phyloP scores from a whole-genome alignment of 768 basidiomycete genomes.

The Rhizopogon rudus region DNA sequence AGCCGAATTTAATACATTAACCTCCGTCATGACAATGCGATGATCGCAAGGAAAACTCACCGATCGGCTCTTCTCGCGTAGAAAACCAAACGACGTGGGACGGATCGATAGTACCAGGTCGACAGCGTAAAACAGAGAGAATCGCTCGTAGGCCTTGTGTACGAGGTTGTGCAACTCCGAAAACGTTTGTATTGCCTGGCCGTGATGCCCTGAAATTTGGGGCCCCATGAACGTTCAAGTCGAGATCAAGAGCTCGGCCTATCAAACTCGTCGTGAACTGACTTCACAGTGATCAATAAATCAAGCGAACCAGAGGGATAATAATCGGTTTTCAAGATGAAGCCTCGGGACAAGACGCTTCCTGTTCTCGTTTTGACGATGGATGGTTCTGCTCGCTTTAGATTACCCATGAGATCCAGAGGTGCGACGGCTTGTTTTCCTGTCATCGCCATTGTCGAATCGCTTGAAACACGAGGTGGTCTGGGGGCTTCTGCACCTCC shows the following conservation, averaged over 20 bases:
- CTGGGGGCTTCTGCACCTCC: not conserved
- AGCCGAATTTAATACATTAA: not conserved
- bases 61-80: conserved; percentile 92
- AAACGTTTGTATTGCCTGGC: conserved; percentile 80
- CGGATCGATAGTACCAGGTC: conserved; percentile 56
- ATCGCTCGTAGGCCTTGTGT: conserved; percentile 89
- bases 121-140: conserved; percentile 74
- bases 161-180: conserved; percentile 93
- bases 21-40: not conserved
- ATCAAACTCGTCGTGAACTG: conserved; percentile 4
- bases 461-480: conserved; percentile 1
- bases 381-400: conserved; percentile 63
- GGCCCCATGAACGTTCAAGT: conserved; percentile 89
- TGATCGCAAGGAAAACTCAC: conserved; percentile 37
- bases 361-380: conserved; percentile 82
- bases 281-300: not conserved
- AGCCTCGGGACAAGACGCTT: conserved; percentile 80
- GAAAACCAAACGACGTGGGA: conserved; percentile 93
- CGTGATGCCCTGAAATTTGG: conserved; percentile 91
- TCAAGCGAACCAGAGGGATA: conserved; percentile 62
- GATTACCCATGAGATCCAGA: conserved; percentile 56
- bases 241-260: conserved; percentile 88
- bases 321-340: conserved; percentile 93
- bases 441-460: not conserved
- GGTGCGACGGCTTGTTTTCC: conserved; percentile 20